These are phyloP conservation scores for Mycena filopes DNA, from an alignment of 768 basidiomycete genomes.

Conservation along the genomic window DNA sequence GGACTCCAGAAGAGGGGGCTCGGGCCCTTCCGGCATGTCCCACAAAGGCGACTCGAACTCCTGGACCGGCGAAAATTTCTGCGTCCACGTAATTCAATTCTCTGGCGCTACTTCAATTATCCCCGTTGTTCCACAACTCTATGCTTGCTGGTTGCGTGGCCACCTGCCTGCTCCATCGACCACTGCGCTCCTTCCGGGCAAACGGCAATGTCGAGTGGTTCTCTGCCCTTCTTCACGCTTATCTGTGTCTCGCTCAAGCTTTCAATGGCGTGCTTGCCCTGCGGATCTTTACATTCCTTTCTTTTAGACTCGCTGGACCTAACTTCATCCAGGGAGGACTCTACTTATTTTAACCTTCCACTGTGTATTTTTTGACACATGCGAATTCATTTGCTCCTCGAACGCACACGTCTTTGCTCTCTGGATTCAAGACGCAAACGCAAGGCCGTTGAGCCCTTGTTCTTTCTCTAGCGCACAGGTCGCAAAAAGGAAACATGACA, in stretches of 20 bases:
- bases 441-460: no score
- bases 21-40: no score
- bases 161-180: background rate
- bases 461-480: constrained; percentile 7
- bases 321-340: constrained; percentile 8
- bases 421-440: constrained; percentile 5
- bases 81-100: background rate
- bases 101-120: background rate
- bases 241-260: background rate
- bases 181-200: background rate
- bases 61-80: no score
- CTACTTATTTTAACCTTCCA: constrained; percentile 7
- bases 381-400: background rate
- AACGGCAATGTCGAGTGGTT: no score
- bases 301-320: constrained; percentile 7
- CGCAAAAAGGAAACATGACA: constrained; percentile 23
- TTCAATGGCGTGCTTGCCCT: constrained; percentile 10
- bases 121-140: background rate
- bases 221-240: background rate
- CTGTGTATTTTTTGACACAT: constrained; percentile 15
- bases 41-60: background rate
- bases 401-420: background rate
- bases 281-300: constrained; percentile 11
- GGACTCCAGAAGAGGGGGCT: background rate
- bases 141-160: background rate